Percentiles rank a stretch among this genome's conserved stretches.
These are phyloP conservation scores for Fraxinus xanthoxyloides DNA, from an alignment of 305 asterid species.

Conservation along the genomic window DNA sequence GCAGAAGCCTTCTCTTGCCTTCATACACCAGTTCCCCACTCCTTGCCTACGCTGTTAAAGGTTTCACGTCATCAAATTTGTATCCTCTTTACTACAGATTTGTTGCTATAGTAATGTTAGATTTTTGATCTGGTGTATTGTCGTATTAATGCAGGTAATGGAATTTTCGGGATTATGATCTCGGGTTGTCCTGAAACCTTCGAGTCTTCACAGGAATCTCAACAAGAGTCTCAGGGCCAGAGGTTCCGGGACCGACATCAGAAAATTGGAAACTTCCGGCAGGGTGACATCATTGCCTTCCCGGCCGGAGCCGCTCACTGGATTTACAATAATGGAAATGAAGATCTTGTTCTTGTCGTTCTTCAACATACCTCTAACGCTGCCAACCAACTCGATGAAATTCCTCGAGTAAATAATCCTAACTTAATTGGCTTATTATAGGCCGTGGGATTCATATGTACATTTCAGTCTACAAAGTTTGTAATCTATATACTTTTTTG, in stretches of 20 bases:
- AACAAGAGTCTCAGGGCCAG: conserved; percentile 7
- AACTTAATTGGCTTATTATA: background rate
- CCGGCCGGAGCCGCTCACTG: conserved; percentile 67
- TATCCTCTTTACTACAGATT: background rate
- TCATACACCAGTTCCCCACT: conserved; percentile 49
- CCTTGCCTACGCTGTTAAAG: conserved; percentile 47
- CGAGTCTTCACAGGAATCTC: conserved; percentile 36
- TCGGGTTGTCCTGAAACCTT: conserved; percentile 70
- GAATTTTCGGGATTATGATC: conserved; percentile 34
- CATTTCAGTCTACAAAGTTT: background rate
- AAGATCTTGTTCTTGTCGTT: conserved; percentile 48
- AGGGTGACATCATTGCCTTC: conserved; percentile 53
- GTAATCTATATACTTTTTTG: background rate
- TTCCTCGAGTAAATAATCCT: conserved; percentile 40
- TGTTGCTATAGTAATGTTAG: background rate
- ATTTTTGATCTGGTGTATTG: background rate
- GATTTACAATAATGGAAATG: conserved; percentile 54
- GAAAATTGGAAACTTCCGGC: conserved; percentile 35
- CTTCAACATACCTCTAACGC: conserved; percentile 43
- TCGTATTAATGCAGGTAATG: conserved; percentile 36
- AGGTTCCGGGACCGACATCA: conserved; percentile 44
- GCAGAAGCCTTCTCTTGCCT: conserved; percentile 50
- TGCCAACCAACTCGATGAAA: conserved; percentile 60
- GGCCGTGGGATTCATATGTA: background rate
- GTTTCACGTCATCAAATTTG: conserved; percentile 13